Conservation (phyloP, 352 stramenopile species). For the Thalassiosira allenii region DNA sequence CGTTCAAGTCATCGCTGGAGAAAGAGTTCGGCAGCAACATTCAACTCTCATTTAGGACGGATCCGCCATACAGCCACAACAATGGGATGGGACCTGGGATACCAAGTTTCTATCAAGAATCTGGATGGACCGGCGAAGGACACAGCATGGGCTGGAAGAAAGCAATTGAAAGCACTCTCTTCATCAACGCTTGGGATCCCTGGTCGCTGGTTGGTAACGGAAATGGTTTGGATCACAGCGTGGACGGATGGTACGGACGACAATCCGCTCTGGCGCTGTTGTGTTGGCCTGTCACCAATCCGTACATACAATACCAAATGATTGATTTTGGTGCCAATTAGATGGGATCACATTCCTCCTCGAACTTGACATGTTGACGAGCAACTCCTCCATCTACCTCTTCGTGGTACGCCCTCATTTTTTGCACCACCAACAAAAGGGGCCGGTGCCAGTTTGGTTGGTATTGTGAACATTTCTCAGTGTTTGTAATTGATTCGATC, state of each 20-base stretch:
- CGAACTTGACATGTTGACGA: slow-evolving; percentile 30
- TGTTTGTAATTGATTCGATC: neutral
- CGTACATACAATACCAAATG: slow-evolving; percentile 18
- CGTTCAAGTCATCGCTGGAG: slow-evolving; percentile 14
- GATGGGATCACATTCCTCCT: neutral
- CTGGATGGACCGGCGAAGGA: slow-evolving; percentile 16
- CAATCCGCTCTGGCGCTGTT: slow-evolving; percentile 16
- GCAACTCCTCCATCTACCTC: slow-evolving; percentile 43
- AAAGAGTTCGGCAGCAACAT: slow-evolving; percentile 6
- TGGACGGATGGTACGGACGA: slow-evolving; percentile 28
- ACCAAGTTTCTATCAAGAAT: slow-evolving; percentile 32
- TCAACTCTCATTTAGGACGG: slow-evolving; percentile 5
- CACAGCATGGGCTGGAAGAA: slow-evolving; percentile 11
- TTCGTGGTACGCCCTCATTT: slow-evolving; percentile 67
- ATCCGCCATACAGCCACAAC: slow-evolving; percentile 14
- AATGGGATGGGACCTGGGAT: slow-evolving; percentile 25
- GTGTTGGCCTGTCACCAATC: slow-evolving; percentile 34
- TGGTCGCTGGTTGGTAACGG: slow-evolving; percentile 30
- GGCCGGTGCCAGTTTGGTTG: slow-evolving; percentile 74
- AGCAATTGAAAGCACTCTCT: slow-evolving; percentile 20
- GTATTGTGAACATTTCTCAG: slow-evolving; percentile 37
- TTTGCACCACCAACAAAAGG: slow-evolving; percentile 68
- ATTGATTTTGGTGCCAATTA: slow-evolving; percentile 14
- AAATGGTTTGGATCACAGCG: slow-evolving; percentile 24
- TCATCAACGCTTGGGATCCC: slow-evolving; percentile 37